Percentiles rank a stretch among this genome's conserved stretches.
Conservation (phyloP, 768 basidiomycete genomes). For the Tricholoma sp. region DNA sequence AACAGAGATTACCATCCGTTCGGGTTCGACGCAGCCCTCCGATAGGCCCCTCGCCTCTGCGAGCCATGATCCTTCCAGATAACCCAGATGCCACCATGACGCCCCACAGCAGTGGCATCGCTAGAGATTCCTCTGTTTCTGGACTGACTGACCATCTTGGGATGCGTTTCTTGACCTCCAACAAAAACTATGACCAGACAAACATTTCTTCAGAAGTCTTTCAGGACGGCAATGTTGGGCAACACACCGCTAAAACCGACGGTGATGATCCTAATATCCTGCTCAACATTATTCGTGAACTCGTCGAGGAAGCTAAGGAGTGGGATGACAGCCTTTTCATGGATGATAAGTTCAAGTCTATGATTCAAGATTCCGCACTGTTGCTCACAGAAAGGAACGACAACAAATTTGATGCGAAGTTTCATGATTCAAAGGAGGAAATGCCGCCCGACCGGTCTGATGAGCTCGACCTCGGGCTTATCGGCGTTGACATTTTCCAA, state of each 20-base stretch:
- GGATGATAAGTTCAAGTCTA: slow-evolving; percentile 40
- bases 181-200: neutral
- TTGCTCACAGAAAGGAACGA: neutral
- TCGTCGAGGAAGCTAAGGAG: slow-evolving; percentile 43
- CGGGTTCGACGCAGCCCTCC: slow-evolving; percentile 32
- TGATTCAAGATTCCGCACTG: slow-evolving; percentile 31
- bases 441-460: slow-evolving; percentile 9
- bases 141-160: slow-evolving; percentile 8
- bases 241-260: slow-evolving; percentile 1
- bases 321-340: slow-evolving; percentile 48
- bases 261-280: slow-evolving; percentile 26
- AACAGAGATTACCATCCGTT: slow-evolving; percentile 13
- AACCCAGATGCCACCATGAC: slow-evolving; percentile 13
- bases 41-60: slow-evolving; percentile 42
- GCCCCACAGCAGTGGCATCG: slow-evolving; percentile 1
- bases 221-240: neutral
- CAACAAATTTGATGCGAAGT: neutral
- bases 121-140: neutral
- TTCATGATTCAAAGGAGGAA: neutral
- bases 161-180: slow-evolving; percentile 12
- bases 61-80: slow-evolving; percentile 38
- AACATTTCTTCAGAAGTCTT: neutral
- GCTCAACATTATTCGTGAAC: slow-evolving; percentile 40
- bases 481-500: slow-evolving; percentile 18
- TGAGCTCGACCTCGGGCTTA: slow-evolving; percentile 18